Evolutionary conservation across 169 alveolate genomes (phyloP), one percentile per base, ranked within the genome.

Genomic region (Cryptosporidium ubiquitum): DNA sequence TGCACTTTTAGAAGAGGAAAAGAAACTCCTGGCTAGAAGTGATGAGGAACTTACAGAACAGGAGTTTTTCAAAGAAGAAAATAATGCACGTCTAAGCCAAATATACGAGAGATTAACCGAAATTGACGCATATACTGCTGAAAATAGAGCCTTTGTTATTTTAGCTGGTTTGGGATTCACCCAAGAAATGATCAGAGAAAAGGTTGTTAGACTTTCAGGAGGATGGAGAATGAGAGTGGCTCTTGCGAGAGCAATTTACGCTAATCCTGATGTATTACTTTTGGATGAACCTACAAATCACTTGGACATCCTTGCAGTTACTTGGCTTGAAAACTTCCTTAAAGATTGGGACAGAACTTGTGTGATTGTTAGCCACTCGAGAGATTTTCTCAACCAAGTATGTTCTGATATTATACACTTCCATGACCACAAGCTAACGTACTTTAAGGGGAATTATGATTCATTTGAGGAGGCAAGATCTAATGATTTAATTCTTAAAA

Each of bases 281-380:
- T 92, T 97, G 85, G 99, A 97, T 85, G 98, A 96, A 91, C 98
- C 98, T 20, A 97, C 99, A 4, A 97, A 96, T 91, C 98, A 96
- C 92, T 93, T 97, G 74, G 98, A 97, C 91, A 91, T 96, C 74
- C 95, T 97, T 91, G 98, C 99, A 61, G 98, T 96, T 33, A 95
- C 97, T 92, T 97, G 99, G 98, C 94, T 98, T 37, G 98, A 97
- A 91, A 96, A 97, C 68, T 98, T 96, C 92, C 92, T 98, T 42
- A 91, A 91, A 69, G 92, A 94, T 47, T 94, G 96, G 91, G 95
- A 94, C 64, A 96, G 95, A 74, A 98, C 99, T 66, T 96, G 97
- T 79, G 94, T 98, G 39, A 96, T 98, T 31, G 99, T 98, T 40
- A 96, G 99, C 68, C 99, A 98, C 93, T 98, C 98, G 37, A 94